These are phyloP conservation scores for Penicillium sp. DNA, from an alignment of 2,329 filamentous ascomycete species.

Conservation along the genomic window DNA sequence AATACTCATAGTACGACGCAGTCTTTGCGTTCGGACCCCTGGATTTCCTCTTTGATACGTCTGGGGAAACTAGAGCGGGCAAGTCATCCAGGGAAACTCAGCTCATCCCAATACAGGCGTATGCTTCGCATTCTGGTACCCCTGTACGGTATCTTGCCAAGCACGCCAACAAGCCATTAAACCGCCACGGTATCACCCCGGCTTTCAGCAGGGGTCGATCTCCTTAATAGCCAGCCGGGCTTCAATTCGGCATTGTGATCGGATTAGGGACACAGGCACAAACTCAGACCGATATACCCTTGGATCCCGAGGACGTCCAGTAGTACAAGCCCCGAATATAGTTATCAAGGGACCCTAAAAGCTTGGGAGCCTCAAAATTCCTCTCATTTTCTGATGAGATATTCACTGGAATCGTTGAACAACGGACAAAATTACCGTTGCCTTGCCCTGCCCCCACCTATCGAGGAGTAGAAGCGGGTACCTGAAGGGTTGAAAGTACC, in stretches of 20 bases:
- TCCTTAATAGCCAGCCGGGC: not conserved
- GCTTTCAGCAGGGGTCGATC: not conserved
- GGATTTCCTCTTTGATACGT: not conserved
- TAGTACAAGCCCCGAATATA: not conserved
- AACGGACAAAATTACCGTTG: too few species aligned
- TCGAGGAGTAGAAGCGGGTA: too few species aligned
- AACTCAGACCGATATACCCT: not conserved
- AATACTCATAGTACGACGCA: not conserved
- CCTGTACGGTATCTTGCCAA: not conserved
- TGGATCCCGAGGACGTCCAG: not conserved
- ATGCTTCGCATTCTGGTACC: not conserved
- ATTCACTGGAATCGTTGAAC: too few species aligned
- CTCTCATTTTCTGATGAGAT: too few species aligned
- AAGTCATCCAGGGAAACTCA: not conserved
- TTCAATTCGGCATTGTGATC: not conserved
- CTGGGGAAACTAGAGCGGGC: conserved; percentile 5
- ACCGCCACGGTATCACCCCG: not conserved
- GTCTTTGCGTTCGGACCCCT: not conserved
- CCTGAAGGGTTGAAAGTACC: not conserved
- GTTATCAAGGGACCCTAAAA: not conserved
- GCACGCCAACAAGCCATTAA: not conserved
- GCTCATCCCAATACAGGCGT: not conserved
- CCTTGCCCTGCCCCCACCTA: too few species aligned
- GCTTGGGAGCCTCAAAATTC: too few species aligned
- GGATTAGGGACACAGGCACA: not conserved